These are phyloP conservation scores for Suillus ampliporus DNA, from an alignment of 768 basidiomycete species.

Conservation along the genomic window DNA sequence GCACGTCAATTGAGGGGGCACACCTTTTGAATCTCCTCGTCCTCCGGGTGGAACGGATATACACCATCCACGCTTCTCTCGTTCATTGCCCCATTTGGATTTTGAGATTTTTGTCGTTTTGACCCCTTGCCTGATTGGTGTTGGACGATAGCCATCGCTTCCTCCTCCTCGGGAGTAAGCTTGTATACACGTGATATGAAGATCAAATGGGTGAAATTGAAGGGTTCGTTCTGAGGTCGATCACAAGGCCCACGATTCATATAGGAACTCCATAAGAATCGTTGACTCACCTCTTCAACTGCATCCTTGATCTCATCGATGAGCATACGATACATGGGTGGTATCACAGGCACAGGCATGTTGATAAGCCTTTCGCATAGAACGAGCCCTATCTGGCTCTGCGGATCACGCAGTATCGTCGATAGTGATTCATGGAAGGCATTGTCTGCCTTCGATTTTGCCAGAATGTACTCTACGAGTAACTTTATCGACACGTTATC, in stretches of 20 bases:
- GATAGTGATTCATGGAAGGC: slow-evolving; percentile 60
- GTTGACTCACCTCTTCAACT: slow-evolving; percentile 58
- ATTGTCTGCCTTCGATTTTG: slow-evolving; percentile 56
- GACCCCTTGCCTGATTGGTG: slow-evolving; percentile 38
- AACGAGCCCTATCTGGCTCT: slow-evolving; percentile 76
- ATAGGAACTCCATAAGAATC: slow-evolving; percentile 5
- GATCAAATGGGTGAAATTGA: slow-evolving; percentile 73
- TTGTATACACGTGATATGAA: slow-evolving; percentile 83
- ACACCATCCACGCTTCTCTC: slow-evolving; percentile 50
- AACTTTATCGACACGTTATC: slow-evolving; percentile 73
- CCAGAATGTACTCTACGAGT: slow-evolving; percentile 71
- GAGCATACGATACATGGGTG: slow-evolving; percentile 93
- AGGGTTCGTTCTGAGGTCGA: slow-evolving; percentile 56
- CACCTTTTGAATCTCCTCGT: slow-evolving; percentile 74
- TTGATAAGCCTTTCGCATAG: slow-evolving; percentile 91
- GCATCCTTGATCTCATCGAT: slow-evolving; percentile 81
- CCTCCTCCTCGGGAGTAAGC: slow-evolving; percentile 71
- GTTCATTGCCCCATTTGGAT: slow-evolving; percentile 22
- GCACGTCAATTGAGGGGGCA: slow-evolving; percentile 21
- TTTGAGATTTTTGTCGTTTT: slow-evolving; percentile 43
- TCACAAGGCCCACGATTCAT: neutral
- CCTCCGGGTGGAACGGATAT: slow-evolving; percentile 87
- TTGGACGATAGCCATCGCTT: slow-evolving; percentile 48
- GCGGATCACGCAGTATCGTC: slow-evolving; percentile 19
- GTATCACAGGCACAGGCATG: slow-evolving; percentile 92